phyloP scores from a whole-genome alignment of 805 yeast species.

The Myxozyma monticola region DNA sequence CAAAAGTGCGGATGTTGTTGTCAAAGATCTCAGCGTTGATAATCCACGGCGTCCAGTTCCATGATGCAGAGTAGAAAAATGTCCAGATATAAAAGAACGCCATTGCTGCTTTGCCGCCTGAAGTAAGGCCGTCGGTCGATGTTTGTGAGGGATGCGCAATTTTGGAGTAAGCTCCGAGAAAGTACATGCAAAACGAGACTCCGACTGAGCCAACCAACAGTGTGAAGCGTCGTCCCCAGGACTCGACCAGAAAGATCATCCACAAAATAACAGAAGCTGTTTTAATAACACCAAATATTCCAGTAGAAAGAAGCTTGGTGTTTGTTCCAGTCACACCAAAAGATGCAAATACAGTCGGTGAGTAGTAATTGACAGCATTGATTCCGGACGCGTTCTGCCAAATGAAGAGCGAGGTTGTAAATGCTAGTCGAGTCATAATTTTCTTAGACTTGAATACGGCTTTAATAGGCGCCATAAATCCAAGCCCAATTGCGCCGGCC shows the following conservation, averaged over 20 bases:
- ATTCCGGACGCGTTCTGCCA: conserved; percentile 26
- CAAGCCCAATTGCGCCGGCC: conserved; percentile 20
- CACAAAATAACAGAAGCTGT: conserved; percentile 13
- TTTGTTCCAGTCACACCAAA: conserved; percentile 50
- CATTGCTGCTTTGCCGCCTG: too few species aligned
- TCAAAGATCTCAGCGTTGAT: conserved; percentile 66
- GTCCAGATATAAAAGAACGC: too few species aligned
- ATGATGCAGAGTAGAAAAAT: too few species aligned
- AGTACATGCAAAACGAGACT: too few species aligned
- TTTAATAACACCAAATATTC: conserved; percentile 54
- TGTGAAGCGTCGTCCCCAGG: conserved; percentile 19
- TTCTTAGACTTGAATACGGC: conserved; percentile 6
- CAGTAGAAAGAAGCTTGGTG: conserved; percentile 49
- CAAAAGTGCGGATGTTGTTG: conserved; percentile 65
- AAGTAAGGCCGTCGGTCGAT: too few species aligned
- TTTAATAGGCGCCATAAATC: conserved; percentile 19
- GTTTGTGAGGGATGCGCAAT: too few species aligned
- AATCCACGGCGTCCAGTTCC: conserved; percentile 56
- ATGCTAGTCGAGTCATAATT: conserved; percentile 1
- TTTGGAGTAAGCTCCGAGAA: too few species aligned
- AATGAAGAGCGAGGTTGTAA: conserved; percentile 16
- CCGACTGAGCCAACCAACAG: conserved; percentile 25
- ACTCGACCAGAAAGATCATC: conserved; percentile 20
- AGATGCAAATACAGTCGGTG: conserved; percentile 52
- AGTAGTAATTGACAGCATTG: conserved; percentile 46